phyloP scores from a whole-genome alignment of 176 grass and related monocot genomes.

The Avena eriantha region DNA sequence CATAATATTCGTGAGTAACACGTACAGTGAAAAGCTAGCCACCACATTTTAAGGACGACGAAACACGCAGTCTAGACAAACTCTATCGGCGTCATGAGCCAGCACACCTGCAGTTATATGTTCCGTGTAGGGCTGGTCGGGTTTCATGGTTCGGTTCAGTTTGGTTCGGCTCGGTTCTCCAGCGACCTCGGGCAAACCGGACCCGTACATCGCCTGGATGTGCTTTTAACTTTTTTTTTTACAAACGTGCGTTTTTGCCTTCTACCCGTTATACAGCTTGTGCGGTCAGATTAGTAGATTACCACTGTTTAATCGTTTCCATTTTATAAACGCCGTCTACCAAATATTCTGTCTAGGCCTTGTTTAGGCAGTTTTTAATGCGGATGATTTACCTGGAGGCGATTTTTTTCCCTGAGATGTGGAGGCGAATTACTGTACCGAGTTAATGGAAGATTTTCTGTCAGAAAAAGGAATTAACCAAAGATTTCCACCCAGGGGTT shows the following conservation, averaged over 20 bases:
- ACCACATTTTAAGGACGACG: too few species aligned
- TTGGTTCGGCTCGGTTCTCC: not conserved
- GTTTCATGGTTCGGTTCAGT: not conserved
- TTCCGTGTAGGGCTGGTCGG: not conserved
- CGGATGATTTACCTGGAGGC: not conserved
- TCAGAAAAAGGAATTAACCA: not conserved
- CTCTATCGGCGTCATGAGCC: too few species aligned
- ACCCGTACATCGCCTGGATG: not conserved
- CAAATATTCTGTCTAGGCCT: too few species aligned
- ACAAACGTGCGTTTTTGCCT: too few species aligned
- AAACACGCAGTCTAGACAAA: too few species aligned
- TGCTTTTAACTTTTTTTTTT: too few species aligned
- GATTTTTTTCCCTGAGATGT: too few species aligned
- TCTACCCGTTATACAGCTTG: not conserved
- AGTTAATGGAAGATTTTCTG: not conserved
- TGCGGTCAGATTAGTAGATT: not conserved
- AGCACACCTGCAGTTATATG: too few species aligned
- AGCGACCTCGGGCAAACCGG: not conserved
- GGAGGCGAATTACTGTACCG: not conserved
- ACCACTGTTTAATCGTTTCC: not conserved
- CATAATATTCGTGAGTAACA: too few species aligned
- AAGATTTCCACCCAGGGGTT: not conserved
- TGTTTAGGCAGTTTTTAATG: too few species aligned
- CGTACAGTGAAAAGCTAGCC: too few species aligned
- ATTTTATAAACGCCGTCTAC: not conserved